A percentile compares a stretch with the other conserved stretches of the same genome.
Evolutionary conservation across 2,329 filamentous ascomycete genomes (phyloP).

Genomic region (Huntiella decipiens): DNA sequence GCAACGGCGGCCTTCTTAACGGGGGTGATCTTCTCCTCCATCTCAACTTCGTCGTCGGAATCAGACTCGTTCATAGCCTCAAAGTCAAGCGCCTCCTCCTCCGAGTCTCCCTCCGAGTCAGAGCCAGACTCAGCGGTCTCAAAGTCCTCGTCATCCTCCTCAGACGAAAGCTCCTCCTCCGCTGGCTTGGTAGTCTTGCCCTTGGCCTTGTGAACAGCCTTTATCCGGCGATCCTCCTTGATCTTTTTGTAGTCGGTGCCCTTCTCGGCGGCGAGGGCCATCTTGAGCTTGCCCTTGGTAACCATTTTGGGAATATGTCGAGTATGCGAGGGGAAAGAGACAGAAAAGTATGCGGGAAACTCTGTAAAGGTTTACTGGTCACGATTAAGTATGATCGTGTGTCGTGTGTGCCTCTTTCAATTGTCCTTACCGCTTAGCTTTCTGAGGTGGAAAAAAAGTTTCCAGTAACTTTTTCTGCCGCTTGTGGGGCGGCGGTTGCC

Average conservation of each 20-base stretch:
- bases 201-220: conserved; percentile 24
- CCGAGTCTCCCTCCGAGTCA: conserved; percentile 16
- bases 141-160: conserved; percentile 20
- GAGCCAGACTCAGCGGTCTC: conserved; percentile 18
- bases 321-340: neutral
- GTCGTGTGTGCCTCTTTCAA: no score
- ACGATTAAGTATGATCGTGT: no score
- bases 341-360: neutral
- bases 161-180: conserved; percentile 15
- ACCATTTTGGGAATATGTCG: conserved; percentile 19
- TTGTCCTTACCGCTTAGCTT: no score
- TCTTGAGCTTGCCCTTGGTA: conserved; percentile 30
- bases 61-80: conserved; percentile 42
- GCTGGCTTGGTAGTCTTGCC: conserved; percentile 15
- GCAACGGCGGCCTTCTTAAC: conserved; percentile 24
- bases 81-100: conserved; percentile 24
- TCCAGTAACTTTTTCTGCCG: conserved; percentile 10
- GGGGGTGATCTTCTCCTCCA: conserved; percentile 50
- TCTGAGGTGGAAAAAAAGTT: neutral
- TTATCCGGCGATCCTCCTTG: conserved; percentile 30
- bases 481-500: conserved; percentile 9
- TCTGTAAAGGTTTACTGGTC: no score
- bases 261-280: conserved; percentile 36
- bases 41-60: conserved; percentile 55
- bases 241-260: conserved; percentile 32